phyloP scores from a whole-genome alignment of 306 rosid species.

The Psophocarpus tetragonolobus region DNA sequence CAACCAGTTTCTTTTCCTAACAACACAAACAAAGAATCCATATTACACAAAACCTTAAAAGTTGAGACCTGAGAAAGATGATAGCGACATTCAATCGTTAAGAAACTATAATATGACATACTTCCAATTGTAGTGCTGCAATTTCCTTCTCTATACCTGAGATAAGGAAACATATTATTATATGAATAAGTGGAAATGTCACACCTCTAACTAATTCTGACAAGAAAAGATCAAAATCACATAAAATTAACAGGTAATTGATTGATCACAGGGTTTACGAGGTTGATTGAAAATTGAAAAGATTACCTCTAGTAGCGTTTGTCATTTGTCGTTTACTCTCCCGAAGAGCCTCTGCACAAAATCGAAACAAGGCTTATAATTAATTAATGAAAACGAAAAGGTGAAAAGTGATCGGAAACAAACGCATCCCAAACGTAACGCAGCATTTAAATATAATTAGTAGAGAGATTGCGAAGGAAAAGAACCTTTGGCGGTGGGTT shows the following conservation, averaged over 20 bases:
- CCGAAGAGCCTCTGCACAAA: slow-evolving; percentile 86
- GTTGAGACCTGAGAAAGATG: neutral
- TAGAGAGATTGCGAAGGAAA: neutral
- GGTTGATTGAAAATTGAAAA: neutral
- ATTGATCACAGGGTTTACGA: neutral
- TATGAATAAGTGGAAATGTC: neutral
- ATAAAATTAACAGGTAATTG: slow-evolving; percentile 13
- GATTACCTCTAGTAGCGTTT: slow-evolving; percentile 77
- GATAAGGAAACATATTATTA: slow-evolving; percentile 8
- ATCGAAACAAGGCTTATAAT: slow-evolving; percentile 2
- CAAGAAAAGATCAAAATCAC: neutral
- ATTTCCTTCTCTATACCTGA: slow-evolving; percentile 97
- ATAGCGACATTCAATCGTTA: neutral
- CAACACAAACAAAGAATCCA: slow-evolving; percentile 28
- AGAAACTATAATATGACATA: slow-evolving; percentile 45
- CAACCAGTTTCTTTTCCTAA: slow-evolving; percentile 90
- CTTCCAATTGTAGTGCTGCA: slow-evolving; percentile 88
- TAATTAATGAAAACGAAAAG: slow-evolving; percentile 20
- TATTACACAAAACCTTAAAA: slow-evolving; percentile 28
- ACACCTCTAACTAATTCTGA: neutral
- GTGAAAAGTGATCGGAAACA: neutral
- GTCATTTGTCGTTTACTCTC: slow-evolving; percentile 94
- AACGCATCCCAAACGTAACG: neutral
- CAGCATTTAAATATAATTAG: neutral
- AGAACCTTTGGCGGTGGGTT: slow-evolving; percentile 92